A percentile compares a stretch with the other conserved stretches of the same genome.
Evolutionary conservation across 2,329 filamentous ascomycete genomes (phyloP).

Genomic region (Fusarium oxysporum): DNA sequence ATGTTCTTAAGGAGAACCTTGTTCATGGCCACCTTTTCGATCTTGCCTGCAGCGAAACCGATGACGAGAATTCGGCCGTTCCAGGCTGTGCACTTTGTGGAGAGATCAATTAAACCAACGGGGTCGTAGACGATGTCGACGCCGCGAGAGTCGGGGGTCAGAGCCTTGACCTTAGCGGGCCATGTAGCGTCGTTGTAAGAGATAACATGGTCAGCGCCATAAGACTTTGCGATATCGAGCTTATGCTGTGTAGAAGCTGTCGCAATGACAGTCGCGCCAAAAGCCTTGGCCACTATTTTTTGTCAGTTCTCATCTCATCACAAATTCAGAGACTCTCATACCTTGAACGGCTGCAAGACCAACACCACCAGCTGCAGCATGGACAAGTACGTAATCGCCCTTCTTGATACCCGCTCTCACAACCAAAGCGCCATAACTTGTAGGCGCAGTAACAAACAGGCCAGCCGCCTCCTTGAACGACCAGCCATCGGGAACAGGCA

Average conservation of each 20-base stretch:
- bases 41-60: conserved; percentile 79
- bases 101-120: conserved; percentile 87
- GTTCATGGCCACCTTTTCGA: conserved; percentile 94
- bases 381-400: conserved; percentile 89
- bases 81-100: conserved; percentile 93
- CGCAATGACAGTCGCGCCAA: conserved; percentile 91
- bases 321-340: conserved; percentile 35
- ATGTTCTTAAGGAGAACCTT: conserved; percentile 95
- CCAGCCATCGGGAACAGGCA: conserved; percentile 84
- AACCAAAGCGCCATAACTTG: conserved; percentile 86
- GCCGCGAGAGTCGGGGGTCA: conserved; percentile 77
- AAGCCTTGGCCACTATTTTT: conserved; percentile 81
- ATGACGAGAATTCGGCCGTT: conserved; percentile 89
- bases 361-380: conserved; percentile 92
- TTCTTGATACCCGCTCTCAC: conserved; percentile 79
- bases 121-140: conserved; percentile 97
- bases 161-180: conserved; percentile 76
- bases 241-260: conserved; percentile 87
- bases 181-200: conserved; percentile 77
- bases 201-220: conserved; percentile 86
- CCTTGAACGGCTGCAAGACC: conserved; percentile 90
- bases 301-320: neutral
- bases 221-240: conserved; percentile 79
- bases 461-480: conserved; percentile 86
- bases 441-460: conserved; percentile 91